These are phyloP conservation scores for Vigna nakashimae DNA, from an alignment of 306 rosid species.

Conservation along the genomic window DNA sequence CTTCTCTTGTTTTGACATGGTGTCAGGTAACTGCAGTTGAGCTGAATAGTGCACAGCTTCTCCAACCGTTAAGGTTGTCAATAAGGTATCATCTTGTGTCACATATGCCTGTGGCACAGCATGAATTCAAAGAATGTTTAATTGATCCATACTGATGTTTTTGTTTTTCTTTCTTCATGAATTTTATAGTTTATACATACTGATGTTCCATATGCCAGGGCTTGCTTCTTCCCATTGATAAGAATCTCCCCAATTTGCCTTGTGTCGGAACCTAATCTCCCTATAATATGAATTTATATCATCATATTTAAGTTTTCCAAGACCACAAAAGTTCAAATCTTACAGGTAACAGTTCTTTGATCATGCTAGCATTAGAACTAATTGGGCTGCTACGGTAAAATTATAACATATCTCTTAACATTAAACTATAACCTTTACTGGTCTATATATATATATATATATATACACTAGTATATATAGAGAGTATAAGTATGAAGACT, in stretches of 20 bases:
- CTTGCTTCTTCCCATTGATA: conserved; percentile 46
- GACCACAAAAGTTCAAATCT: not conserved
- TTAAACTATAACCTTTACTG: no score
- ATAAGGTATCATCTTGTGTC: conserved; percentile 53
- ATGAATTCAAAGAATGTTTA: not conserved
- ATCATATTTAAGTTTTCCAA: conserved; percentile 12
- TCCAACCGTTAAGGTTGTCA: conserved; percentile 53
- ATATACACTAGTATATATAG: no score
- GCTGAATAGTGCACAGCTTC: conserved; percentile 62
- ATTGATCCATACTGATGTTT: no score
- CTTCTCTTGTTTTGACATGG: conserved; percentile 53
- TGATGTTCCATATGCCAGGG: conserved; percentile 51
- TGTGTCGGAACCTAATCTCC: conserved; percentile 48
- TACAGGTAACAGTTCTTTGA: not conserved
- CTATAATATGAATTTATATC: conserved; percentile 33
- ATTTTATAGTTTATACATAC: conserved; percentile 30
- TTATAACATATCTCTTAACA: no score
- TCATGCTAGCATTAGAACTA: not conserved
- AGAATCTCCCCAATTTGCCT: conserved; percentile 49
- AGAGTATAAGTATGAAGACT: no score
- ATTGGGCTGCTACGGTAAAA: no score
- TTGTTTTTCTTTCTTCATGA: not conserved
- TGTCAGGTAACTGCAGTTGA: conserved; percentile 56
- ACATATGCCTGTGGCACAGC: conserved; percentile 50
- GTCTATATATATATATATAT: no score